Percentiles rank a stretch among this genome's conserved stretches.
Evolutionary conservation across 2,329 filamentous ascomycete genomes (phyloP).

Genomic region (Colletotrichum somersetense): DNA sequence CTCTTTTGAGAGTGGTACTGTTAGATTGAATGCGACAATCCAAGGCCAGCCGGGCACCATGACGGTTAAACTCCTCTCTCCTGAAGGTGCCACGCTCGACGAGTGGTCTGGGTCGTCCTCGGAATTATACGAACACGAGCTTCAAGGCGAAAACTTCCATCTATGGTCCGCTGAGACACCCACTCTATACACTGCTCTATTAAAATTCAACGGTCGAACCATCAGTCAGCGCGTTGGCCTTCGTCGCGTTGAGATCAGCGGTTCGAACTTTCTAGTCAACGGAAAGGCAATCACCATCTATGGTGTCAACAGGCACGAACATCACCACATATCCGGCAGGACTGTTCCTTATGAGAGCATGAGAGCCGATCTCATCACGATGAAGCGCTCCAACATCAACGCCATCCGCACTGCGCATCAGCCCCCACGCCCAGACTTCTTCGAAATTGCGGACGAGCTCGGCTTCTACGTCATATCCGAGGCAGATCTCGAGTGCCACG

Average conservation of each 20-base stretch:
- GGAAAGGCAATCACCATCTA: constrained; percentile 74
- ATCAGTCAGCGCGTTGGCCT: constrained; percentile 73
- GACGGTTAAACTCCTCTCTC: constrained; percentile 15
- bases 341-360: constrained; percentile 72
- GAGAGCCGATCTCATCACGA: constrained; percentile 70
- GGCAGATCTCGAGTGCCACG: constrained; percentile 68
- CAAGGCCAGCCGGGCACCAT: constrained; percentile 46
- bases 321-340: constrained; percentile 72
- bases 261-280: constrained; percentile 74
- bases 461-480: constrained; percentile 74
- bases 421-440: constrained; percentile 69
- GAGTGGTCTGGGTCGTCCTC: constrained; percentile 15
- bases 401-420: constrained; percentile 77
- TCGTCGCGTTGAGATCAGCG: constrained; percentile 69
- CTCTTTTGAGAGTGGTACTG: constrained; percentile 63
- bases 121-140: constrained; percentile 48
- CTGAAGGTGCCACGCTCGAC: constrained; percentile 41
- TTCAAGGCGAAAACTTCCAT: constrained; percentile 61
- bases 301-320: constrained; percentile 80
- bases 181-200: constrained; percentile 66
- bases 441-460: constrained; percentile 72
- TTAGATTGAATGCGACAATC: constrained; percentile 60
- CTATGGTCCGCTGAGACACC: constrained; percentile 80
- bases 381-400: constrained; percentile 79
- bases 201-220: constrained; percentile 52